Conservation (phyloP, 805 yeast genomes). For the Ogataea kodamae region DNA sequence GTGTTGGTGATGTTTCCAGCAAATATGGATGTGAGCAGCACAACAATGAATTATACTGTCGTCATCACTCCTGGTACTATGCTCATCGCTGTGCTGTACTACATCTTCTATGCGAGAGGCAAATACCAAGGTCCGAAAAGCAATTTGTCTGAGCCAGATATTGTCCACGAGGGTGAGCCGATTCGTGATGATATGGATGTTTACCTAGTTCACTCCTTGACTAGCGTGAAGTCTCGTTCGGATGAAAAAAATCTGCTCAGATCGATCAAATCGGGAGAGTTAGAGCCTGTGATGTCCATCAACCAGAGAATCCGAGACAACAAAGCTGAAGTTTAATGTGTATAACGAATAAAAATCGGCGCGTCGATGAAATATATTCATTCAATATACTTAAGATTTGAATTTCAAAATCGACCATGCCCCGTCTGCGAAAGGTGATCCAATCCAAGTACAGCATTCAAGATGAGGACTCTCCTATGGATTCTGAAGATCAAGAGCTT, state of each 20-base stretch:
- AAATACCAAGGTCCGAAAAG: constrained; percentile 54
- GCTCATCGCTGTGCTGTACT: constrained; percentile 51
- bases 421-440: constrained; percentile 28
- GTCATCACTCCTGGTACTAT: constrained; percentile 42
- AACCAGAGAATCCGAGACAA: constrained; percentile 10
- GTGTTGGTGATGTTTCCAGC: constrained; percentile 41
- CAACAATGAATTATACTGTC: constrained; percentile 35
- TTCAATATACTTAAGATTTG: too few species aligned
- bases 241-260: constrained; percentile 19
- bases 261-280: constrained; percentile 19
- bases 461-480: constrained; percentile 22
- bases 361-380: too few species aligned
- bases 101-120: constrained; percentile 49
- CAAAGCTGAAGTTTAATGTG: constrained; percentile 10
- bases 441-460: constrained; percentile 23
- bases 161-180: constrained; percentile 23
- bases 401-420: constrained; percentile 23
- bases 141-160: constrained; percentile 27
- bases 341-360: constrained; percentile 3
- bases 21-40: constrained; percentile 16
- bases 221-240: constrained; percentile 12
- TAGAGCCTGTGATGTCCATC: constrained; percentile 21
- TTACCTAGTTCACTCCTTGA: constrained; percentile 19
- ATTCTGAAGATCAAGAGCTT: constrained; percentile 23
- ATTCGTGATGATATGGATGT: constrained; percentile 20